phyloP scores from a whole-genome alignment of 179 eudicot species.

The Gypsophila paniculata region DNA sequence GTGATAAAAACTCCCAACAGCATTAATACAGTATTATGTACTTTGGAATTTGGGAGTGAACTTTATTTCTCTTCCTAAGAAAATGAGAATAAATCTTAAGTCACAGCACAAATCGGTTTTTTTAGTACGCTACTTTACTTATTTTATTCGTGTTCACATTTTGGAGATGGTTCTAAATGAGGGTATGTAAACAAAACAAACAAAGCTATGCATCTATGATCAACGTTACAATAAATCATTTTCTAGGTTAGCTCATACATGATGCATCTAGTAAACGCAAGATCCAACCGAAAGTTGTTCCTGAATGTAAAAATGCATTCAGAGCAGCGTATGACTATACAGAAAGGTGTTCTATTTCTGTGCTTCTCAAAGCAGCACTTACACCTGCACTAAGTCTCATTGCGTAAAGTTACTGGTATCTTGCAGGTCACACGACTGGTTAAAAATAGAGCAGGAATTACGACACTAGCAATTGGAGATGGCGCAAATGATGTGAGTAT shows the following conservation, averaged over 20 bases:
- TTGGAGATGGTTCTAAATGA: no score
- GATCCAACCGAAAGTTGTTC: background rate
- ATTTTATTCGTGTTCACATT: background rate
- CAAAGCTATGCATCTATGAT: no score
- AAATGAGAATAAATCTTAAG: no score
- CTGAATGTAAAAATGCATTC: background rate
- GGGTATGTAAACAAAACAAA: no score
- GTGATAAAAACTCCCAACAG: background rate
- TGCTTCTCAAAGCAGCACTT: background rate
- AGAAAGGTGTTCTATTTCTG: background rate
- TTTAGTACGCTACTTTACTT: no score
- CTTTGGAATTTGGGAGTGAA: no score
- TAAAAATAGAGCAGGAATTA: constrained; percentile 43
- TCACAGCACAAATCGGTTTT: background rate
- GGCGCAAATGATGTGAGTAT: constrained; percentile 81
- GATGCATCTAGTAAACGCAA: background rate
- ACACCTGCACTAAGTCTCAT: background rate
- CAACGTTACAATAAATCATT: no score
- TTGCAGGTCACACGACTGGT: constrained; percentile 60
- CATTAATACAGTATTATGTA: no score
- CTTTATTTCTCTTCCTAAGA: no score
- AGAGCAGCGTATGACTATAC: background rate
- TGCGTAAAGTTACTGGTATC: background rate
- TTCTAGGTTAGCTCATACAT: background rate
- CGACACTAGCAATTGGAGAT: constrained; percentile 69